These are phyloP conservation scores for Phylloporus rhodoxanthus DNA, from an alignment of 768 basidiomycete species.

Conservation along the genomic window DNA sequence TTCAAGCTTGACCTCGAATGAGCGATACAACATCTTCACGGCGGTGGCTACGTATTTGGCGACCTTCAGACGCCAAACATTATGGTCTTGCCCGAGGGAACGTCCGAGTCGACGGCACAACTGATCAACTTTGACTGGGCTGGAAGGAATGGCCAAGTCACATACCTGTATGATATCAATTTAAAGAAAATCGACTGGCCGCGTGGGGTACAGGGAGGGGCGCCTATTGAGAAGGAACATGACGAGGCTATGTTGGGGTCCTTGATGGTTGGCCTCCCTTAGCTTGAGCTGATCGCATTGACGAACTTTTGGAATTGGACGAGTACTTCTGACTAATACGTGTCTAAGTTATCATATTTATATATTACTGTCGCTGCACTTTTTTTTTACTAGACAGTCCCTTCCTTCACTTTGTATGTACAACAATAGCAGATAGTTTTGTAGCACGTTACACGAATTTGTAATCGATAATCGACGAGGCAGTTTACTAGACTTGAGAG, in stretches of 20 bases:
- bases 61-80: slow-evolving; percentile 34
- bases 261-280: background rate
- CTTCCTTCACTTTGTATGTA: too few relatives aligned
- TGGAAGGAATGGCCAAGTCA: slow-evolving; percentile 1
- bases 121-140: slow-evolving; percentile 9
- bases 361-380: too few relatives aligned
- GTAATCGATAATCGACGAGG: too few relatives aligned
- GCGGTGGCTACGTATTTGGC: slow-evolving; percentile 32
- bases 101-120: background rate
- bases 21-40: slow-evolving; percentile 24
- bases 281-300: too few relatives aligned
- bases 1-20: slow-evolving; percentile 18
- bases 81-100: slow-evolving; percentile 16
- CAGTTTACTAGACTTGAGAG: too few relatives aligned
- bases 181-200: background rate
- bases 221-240: slow-evolving; percentile 5
- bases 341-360: too few relatives aligned
- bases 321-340: too few relatives aligned
- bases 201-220: background rate
- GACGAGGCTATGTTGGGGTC: slow-evolving; percentile 19
- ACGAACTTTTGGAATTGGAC: too few relatives aligned
- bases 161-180: background rate
- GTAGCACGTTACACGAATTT: too few relatives aligned
- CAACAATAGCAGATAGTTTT: too few relatives aligned
- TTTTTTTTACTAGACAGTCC: too few relatives aligned